Evolutionary conservation across 345 rosid species (phyloP).

Genomic region (Populus pruinosa): DNA sequence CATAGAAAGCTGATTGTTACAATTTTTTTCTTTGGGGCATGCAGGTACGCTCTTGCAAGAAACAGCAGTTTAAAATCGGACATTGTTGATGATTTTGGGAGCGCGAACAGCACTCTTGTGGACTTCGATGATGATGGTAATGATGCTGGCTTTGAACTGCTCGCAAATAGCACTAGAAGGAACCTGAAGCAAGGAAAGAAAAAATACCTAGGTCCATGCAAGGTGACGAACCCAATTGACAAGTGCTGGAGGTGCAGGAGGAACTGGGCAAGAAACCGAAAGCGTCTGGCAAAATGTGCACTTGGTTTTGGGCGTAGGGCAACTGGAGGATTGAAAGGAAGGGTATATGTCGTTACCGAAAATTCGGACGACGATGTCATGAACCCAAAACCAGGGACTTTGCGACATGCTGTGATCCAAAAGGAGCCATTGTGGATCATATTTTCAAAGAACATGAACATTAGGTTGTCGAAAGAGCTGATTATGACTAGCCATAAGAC

Average conservation of each 20-base stretch:
- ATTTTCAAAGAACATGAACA: constrained; percentile 14
- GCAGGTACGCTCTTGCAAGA: not conserved
- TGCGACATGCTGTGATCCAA: constrained; percentile 26
- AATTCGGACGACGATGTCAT: not conserved
- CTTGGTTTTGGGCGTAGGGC: constrained; percentile 20
- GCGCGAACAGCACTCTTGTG: not conserved
- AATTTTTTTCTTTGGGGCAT: not conserved
- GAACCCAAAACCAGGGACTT: constrained; percentile 16
- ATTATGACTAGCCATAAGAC: constrained; percentile 19
- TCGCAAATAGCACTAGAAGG: constrained; percentile 11
- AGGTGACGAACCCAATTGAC: constrained; percentile 19
- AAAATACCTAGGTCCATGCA: constrained; percentile 12
- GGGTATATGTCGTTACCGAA: constrained; percentile 5
- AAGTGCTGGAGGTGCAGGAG: constrained; percentile 21
- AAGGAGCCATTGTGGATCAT: constrained; percentile 26
- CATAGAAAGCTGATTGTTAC: no score
- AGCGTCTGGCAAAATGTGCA: constrained; percentile 20
- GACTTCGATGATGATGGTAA: not conserved
- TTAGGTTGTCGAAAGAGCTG: constrained; percentile 19
- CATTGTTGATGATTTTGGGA: no score
- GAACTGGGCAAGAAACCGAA: constrained; percentile 16
- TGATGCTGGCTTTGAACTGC: not conserved
- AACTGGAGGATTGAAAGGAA: constrained; percentile 18
- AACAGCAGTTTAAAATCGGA: not conserved
- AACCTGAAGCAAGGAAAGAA: constrained; percentile 17